phyloP scores from a whole-genome alignment of 225 moss, liverwort and hornwort species.

The Takakia lepidozioides region DNA sequence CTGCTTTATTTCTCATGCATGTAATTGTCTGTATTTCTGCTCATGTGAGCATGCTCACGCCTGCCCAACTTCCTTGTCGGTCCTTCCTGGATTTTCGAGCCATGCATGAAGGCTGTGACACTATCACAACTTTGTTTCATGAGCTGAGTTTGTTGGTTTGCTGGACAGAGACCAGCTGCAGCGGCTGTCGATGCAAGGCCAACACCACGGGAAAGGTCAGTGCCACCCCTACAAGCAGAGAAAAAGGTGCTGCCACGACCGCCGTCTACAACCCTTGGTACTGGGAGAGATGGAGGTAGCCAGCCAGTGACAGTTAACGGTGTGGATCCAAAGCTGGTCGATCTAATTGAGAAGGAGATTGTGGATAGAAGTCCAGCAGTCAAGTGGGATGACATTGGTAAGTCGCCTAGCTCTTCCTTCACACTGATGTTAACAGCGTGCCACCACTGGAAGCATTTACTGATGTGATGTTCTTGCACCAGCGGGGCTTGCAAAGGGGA shows the following conservation, averaged over 20 bases:
- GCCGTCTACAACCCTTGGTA: slow-evolving; percentile 21
- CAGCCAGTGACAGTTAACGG: slow-evolving; percentile 57
- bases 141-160: slow-evolving; percentile 4
- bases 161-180: slow-evolving; percentile 23
- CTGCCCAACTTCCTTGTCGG: too few relatives aligned
- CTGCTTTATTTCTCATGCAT: too few relatives aligned
- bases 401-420: background rate
- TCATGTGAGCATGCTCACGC: too few relatives aligned
- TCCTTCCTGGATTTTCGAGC: too few relatives aligned
- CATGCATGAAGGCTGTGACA: too few relatives aligned
- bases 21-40: too few relatives aligned
- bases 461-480: slow-evolving; percentile 10
- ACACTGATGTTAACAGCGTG: too few relatives aligned
- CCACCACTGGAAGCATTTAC: background rate
- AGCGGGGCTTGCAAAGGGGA: slow-evolving; percentile 96
- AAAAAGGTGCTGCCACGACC: slow-evolving; percentile 22
- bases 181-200: slow-evolving; percentile 13
- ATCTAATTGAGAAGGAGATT: slow-evolving; percentile 88
- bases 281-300: slow-evolving; percentile 18
- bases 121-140: too few relatives aligned
- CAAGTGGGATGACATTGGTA: slow-evolving; percentile 91
- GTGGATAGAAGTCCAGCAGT: slow-evolving; percentile 86
- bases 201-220: slow-evolving; percentile 15
- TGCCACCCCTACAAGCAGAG: slow-evolving; percentile 19
- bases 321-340: slow-evolving; percentile 82